Base-by-base conservation (phyloP, 805 yeast species). In the Candida krabiensis region DNA sequence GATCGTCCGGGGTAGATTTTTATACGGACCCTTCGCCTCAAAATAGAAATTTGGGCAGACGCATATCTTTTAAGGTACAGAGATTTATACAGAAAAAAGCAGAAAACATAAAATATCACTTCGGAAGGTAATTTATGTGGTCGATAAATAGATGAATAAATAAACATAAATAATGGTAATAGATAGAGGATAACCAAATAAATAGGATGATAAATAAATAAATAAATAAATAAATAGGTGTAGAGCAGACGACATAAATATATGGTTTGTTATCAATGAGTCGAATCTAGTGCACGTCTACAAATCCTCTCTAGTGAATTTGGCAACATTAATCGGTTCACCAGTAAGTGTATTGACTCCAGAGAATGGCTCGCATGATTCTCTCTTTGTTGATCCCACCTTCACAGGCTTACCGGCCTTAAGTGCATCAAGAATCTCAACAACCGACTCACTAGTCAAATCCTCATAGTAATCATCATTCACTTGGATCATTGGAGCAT, bases 391-490 rank as follows among this genome's bases (percentile, higher is more conserved):
- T 43, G 80, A 79, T 19, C 96, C 96, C n/a, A 77, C 70, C 28
- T 64, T 61, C 36, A 79, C 75, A 30, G 69, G 68, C 56, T 77
- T 75, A 40, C 91, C 95, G 19, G 64, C 71, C 60, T 77, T 79
- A 47, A 86, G 69, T 38, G 73, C 79, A 47, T 79, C 73, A 58
- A 86, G 73, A 31, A 87, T 61, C 44, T 73, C 70, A 24, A 75
- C 73, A 19, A 84, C 77, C 31, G 75, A 73, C 47, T 82, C 83
- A 17, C 80, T 71, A 24, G 90, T 83, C 64, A 86, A 73, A 63
- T 86, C 96, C 67, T 86, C 96, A 56, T 73, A 82, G 66, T 70
- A 86, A 59, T 83, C 89, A 64, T 86, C 95, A 63, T 85, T 86
- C 37, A 86, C 67, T 44, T 86, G 95, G 38, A 87, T 70, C 87